Base-by-base conservation (phyloP, 2,329 filamentous ascomycete species). In the Tolypocladium album region DNA sequence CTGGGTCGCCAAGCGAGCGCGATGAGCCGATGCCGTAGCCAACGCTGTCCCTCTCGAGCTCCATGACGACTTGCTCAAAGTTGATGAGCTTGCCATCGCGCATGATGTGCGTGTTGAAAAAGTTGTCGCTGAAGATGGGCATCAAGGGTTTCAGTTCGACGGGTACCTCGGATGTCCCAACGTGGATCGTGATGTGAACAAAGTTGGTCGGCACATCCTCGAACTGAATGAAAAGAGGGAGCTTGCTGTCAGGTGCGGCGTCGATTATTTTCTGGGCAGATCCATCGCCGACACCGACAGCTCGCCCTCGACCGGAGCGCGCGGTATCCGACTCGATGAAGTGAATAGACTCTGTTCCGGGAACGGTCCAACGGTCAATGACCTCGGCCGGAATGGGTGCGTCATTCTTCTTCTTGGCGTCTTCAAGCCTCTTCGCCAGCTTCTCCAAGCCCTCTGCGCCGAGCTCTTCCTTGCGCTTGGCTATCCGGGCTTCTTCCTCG, bases 201-300 rank as follows among this genome's bases (percentile, higher is more conserved):
- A 99, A 99, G 69, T 91, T 96, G 61, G 90, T 95, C 2, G 88
- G 88, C 17, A 97, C 92, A 68, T 96, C 88, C 74, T 99, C 94
- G 65, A 95, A 99, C 74, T 99, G 93, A n/a, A 99, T 81, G 74
- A 97, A 99, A 2, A 97, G 78, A 0, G 91, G 88, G n/a, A 87
- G 71, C 42, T 87, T 74, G 8, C 77, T 78, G 22, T 76, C 65
- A 43, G 82, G 79, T 47, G 90, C 84, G 17, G 80, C 77, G 70
- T 97, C 90, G 56, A 99, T 84, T 56, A 87, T 74, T 62, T 85
- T 80, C 72, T 99, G 94, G 5, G 90, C 84, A 4, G 81, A 72
- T 65, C 90, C 93, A 38, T 86, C 75, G 0, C 82, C 79, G 31
- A 80, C 75, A 0, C 92, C 92, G 56, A 92, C 76, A 63, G 84